Conservation (phyloP, 306 rosid species). For the Inga oerstediana region DNA sequence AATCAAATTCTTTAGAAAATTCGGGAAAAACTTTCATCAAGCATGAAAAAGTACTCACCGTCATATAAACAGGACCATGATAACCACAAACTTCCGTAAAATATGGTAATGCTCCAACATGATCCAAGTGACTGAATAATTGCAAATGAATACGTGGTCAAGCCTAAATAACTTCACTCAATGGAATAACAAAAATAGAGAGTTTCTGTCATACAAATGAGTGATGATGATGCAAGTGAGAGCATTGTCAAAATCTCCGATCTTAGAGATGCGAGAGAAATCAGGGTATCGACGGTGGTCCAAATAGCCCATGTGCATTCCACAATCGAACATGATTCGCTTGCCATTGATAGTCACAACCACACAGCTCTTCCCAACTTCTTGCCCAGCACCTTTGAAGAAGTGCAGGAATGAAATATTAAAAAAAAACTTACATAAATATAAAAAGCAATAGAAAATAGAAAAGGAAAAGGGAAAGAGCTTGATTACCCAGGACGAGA, state of each 20-base stretch:
- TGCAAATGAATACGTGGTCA: constrained; percentile 17
- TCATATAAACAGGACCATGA: constrained; percentile 88
- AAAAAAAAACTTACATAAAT: neutral
- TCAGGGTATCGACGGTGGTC: constrained; percentile 86
- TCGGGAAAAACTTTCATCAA: constrained; percentile 46
- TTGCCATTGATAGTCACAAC: constrained; percentile 83
- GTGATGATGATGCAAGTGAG: constrained; percentile 83
- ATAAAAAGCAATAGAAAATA: neutral
- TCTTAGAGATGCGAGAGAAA: constrained; percentile 59
- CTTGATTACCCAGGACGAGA: constrained; percentile 62
- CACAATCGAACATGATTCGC: constrained; percentile 94
- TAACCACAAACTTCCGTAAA: constrained; percentile 94
- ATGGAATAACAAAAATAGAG: neutral
- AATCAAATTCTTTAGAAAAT: neutral
- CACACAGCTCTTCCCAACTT: constrained; percentile 94
- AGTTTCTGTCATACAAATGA: constrained; percentile 60
- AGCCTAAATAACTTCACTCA: neutral
- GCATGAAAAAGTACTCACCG: constrained; percentile 54
- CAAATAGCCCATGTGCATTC: constrained; percentile 78
- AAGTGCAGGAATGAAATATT: neutral
- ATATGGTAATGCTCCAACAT: constrained; percentile 84
- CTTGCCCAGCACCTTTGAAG: constrained; percentile 85
- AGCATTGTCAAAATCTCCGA: constrained; percentile 45
- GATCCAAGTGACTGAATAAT: constrained; percentile 76
- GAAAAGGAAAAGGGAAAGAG: neutral